A percentile compares a stretch with the other conserved stretches of the same genome.
phyloP scores from a whole-genome alignment of 1,284 basidiomycete genomes.

The Agroathelia rolfsii region DNA sequence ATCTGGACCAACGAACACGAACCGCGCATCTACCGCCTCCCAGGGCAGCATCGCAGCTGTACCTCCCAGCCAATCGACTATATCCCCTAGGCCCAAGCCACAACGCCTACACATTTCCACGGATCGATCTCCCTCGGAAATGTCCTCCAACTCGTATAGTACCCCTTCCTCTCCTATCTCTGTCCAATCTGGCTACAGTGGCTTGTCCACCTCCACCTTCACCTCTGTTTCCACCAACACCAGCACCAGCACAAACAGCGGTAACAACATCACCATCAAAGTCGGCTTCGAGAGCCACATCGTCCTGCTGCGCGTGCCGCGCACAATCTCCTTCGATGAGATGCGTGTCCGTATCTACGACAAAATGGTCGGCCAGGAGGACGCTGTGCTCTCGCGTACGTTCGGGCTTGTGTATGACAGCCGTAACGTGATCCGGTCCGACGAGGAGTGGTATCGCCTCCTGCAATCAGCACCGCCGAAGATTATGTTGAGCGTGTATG shows the following conservation, averaged over 20 bases:
- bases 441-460: too few relatives aligned
- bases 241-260: conserved; percentile 12
- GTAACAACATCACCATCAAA: conserved; percentile 45
- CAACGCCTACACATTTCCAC: conserved; percentile 11
- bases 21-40: conserved; percentile 1
- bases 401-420: too few relatives aligned
- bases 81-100: conserved; percentile 4
- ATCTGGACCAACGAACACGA: conserved; percentile 7
- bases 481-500: too few relatives aligned
- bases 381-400: conserved; percentile 35
- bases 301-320: conserved; percentile 47
- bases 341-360: conserved; percentile 46
- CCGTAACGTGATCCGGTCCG: too few relatives aligned
- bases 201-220: conserved; percentile 15
- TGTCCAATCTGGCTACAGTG: conserved; percentile 20
- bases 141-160: conserved; percentile 14
- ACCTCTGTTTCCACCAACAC: conserved; percentile 18
- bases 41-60: neutral
- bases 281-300: conserved; percentile 50
- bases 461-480: too few relatives aligned
- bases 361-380: conserved; percentile 54
- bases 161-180: conserved; percentile 15
- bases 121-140: conserved; percentile 17
- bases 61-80: conserved; percentile 5
- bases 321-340: conserved; percentile 33